Evolutionary conservation across 495 filamentous ascomycete species (phyloP).

Genomic region (Aspergillus bridgeri): DNA sequence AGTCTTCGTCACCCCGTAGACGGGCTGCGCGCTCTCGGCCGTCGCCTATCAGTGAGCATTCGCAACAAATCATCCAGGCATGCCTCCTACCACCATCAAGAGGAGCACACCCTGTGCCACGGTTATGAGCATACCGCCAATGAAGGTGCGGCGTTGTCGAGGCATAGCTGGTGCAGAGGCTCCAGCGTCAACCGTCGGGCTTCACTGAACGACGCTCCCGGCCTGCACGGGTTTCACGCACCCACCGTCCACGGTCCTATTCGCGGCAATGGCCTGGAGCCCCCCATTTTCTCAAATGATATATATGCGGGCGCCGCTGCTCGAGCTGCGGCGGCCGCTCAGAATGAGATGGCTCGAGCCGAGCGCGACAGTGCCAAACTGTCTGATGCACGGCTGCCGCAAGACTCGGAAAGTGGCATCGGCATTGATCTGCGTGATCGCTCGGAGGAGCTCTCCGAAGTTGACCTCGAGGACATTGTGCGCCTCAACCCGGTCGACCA

Average conservation of each 20-base stretch:
- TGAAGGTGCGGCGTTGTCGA: conserved; percentile 16
- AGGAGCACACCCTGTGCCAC: conserved; percentile 15
- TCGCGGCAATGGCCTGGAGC: conserved; percentile 38
- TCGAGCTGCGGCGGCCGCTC: conserved; percentile 64
- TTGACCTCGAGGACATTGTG: conserved; percentile 33
- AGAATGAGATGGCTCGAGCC: conserved; percentile 56
- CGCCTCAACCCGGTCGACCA: conserved; percentile 60
- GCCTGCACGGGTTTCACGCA: conserved; percentile 36
- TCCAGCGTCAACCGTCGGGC: conserved; percentile 37
- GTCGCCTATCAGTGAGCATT: conserved; percentile 43
- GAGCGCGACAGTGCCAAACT: conserved; percentile 33
- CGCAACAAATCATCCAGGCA: conserved; percentile 42
- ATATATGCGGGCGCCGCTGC: conserved; percentile 63
- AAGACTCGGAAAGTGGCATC: conserved; percentile 76
- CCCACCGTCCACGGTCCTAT: conserved; percentile 33
- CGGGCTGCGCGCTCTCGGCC: conserved; percentile 43
- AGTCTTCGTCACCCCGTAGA: conserved; percentile 44
- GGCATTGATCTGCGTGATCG: conserved; percentile 63
- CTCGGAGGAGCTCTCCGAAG: conserved; percentile 38
- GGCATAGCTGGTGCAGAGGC: conserved; percentile 25
- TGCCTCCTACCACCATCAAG: conserved; percentile 15
- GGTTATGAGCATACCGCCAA: conserved; percentile 14
- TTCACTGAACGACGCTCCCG: conserved; percentile 40
- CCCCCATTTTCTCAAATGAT: conserved; percentile 39
- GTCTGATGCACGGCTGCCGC: conserved; percentile 33